These are phyloP conservation scores for Metroxylon sagu DNA, from an alignment of 176 grass and related monocot species.

Conservation along the genomic window DNA sequence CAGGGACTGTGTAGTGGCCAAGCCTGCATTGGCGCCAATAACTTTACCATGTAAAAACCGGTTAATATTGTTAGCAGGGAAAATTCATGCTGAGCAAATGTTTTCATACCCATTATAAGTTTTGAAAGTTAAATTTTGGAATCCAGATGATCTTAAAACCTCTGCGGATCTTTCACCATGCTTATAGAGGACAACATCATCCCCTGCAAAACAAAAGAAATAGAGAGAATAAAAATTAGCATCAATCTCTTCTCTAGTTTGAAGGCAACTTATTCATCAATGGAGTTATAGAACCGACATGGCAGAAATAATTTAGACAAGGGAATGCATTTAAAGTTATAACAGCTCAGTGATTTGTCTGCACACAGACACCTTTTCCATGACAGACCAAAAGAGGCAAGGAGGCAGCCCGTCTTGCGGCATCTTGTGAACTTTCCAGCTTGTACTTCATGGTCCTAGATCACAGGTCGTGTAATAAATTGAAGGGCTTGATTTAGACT, in stretches of 20 bases:
- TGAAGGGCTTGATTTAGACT: too few species aligned
- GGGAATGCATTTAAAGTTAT: too few species aligned
- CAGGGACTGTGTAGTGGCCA: constrained; percentile 85
- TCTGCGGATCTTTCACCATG: constrained; percentile 72
- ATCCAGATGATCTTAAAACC: constrained; percentile 53
- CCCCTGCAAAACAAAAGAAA: constrained; percentile 35
- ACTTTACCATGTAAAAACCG: too few species aligned
- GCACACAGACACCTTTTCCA: constrained; percentile 42
- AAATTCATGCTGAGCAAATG: background rate
- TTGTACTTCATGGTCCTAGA: constrained; percentile 68
- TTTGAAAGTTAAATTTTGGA: constrained; percentile 52
- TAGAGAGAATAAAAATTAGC: too few species aligned
- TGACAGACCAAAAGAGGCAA: constrained; percentile 73
- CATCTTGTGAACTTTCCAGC: constrained; percentile 72
- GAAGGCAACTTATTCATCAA: too few species aligned
- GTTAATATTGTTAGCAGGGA: background rate
- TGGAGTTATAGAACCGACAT: too few species aligned
- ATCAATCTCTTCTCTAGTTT: too few species aligned
- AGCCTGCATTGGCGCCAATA: constrained; percentile 32
- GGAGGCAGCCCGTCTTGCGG: constrained; percentile 48
- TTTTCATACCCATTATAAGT: constrained; percentile 61
- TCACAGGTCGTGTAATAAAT: too few species aligned
- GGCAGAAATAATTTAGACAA: too few species aligned
- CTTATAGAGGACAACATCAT: constrained; percentile 73
- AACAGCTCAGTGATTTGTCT: too few species aligned